A percentile compares a stretch with the other conserved stretches of the same genome.
Conservation (phyloP, 306 rosid genomes). For the Cucurbita ficifolia region DNA sequence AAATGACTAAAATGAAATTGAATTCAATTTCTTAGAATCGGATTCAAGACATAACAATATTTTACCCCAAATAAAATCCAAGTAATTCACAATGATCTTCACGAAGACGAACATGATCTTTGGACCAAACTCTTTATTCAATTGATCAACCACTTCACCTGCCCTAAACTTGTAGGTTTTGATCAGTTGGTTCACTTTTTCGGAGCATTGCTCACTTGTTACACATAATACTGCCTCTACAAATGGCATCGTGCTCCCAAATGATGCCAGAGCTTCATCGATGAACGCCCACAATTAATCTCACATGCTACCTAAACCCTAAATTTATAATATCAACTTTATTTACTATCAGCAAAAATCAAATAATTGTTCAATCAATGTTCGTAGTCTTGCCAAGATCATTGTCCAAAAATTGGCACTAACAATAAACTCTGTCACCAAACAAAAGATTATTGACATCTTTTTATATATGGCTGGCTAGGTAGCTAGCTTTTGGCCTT, state of each 20-base stretch:
- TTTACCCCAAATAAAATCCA: background rate
- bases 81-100: constrained; percentile 12
- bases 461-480: background rate
- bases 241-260: constrained; percentile 44
- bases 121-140: constrained; percentile 30
- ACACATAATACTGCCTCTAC: constrained; percentile 19
- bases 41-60: background rate
- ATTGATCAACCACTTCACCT: constrained; percentile 6
- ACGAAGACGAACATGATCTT: constrained; percentile 23
- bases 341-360: too few relatives aligned
- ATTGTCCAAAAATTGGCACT: background rate
- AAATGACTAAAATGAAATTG: background rate
- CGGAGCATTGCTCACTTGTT: constrained; percentile 19
- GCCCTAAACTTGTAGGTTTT: constrained; percentile 26
- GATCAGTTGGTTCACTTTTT: constrained; percentile 23
- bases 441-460: background rate
- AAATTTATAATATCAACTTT: too few relatives aligned
- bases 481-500: background rate
- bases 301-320: background rate
- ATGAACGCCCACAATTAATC: background rate
- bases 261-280: constrained; percentile 23
- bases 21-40: background rate
- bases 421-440: background rate
- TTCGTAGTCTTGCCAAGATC: background rate
- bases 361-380: too few relatives aligned